phyloP scores from a whole-genome alignment of 768 basidiomycete genomes.

The Mycena galopus region DNA sequence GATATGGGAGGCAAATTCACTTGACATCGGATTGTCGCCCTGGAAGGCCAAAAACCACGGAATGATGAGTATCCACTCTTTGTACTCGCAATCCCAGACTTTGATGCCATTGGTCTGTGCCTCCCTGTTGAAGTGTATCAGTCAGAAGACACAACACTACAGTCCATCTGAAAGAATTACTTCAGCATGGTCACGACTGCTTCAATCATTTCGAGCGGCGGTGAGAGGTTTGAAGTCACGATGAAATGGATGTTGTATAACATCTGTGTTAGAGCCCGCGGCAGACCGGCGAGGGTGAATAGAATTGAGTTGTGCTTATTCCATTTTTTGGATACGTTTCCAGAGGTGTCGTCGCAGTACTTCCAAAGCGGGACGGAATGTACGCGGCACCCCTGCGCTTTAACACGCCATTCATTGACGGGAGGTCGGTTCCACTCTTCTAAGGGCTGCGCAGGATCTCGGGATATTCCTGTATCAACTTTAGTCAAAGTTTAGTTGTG shows the following conservation, averaged over 20 bases:
- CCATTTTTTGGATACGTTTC: constrained; percentile 45
- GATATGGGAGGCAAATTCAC: constrained; percentile 41
- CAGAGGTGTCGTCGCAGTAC: constrained; percentile 26
- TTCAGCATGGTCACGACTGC: constrained; percentile 33
- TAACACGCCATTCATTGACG: neutral
- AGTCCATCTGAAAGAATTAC: constrained; percentile 22
- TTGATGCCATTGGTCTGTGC: constrained; percentile 33
- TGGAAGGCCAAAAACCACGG: constrained; percentile 36
- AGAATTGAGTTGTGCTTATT: constrained; percentile 45
- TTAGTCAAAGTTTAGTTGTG: neutral
- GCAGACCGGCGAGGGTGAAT: constrained; percentile 41
- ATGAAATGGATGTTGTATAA: constrained; percentile 38
- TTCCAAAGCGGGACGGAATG: neutral
- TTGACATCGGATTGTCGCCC: constrained; percentile 38
- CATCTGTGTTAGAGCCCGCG: constrained; percentile 4
- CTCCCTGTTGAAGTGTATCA: constrained; percentile 16
- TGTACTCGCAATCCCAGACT: constrained; percentile 34
- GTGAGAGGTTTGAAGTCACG: constrained; percentile 37
- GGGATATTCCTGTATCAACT: neutral
- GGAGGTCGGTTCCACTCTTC: neutral
- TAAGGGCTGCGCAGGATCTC: neutral
- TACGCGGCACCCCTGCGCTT: neutral
- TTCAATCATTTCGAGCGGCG: constrained; percentile 42
- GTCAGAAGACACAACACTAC: neutral
- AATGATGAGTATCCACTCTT: constrained; percentile 36